Conservation (phyloP, 352 stramenopile genomes). For the Lagenidium giganteum region DNA sequence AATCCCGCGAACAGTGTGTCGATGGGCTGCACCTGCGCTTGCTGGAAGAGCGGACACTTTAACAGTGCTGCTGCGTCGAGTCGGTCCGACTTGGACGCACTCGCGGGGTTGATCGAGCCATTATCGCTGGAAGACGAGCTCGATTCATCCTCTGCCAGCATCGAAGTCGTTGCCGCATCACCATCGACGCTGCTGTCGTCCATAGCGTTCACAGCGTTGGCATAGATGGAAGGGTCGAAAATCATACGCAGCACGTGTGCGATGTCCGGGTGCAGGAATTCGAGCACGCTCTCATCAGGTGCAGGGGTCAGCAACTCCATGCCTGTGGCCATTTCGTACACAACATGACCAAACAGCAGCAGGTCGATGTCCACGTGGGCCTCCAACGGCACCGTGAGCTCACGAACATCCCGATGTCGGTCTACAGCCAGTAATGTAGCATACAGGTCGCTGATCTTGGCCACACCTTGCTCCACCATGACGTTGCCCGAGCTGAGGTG, state of each 20-base stretch:
- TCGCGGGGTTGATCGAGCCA: too few relatives aligned
- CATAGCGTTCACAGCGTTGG: conserved; percentile 1
- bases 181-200: not conserved
- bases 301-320: conserved; percentile 35
- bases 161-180: not conserved
- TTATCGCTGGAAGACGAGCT: too few relatives aligned
- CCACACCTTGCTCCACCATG: conserved; percentile 52
- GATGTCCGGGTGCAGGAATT: conserved; percentile 48
- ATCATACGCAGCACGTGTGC: conserved; percentile 49
- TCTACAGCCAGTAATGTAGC: conserved; percentile 57
- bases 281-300: conserved; percentile 41
- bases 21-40: conserved; percentile 33
- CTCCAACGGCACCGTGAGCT: conserved; percentile 57
- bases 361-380: conserved; percentile 62
- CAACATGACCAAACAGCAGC: conserved; percentile 59
- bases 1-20: conserved; percentile 55
- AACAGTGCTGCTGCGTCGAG: conserved; percentile 25
- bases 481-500: conserved; percentile 63
- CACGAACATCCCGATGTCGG: conserved; percentile 39
- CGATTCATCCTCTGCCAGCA: too few relatives aligned
- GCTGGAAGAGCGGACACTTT: conserved; percentile 32
- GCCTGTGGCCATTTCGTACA: conserved; percentile 78
- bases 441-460: conserved; percentile 57
- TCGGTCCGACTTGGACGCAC: too few relatives aligned
- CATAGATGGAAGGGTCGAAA: conserved; percentile 32